phyloP scores from a whole-genome alignment of 495 filamentous ascomycete genomes.

The Daldinia concentrica region DNA sequence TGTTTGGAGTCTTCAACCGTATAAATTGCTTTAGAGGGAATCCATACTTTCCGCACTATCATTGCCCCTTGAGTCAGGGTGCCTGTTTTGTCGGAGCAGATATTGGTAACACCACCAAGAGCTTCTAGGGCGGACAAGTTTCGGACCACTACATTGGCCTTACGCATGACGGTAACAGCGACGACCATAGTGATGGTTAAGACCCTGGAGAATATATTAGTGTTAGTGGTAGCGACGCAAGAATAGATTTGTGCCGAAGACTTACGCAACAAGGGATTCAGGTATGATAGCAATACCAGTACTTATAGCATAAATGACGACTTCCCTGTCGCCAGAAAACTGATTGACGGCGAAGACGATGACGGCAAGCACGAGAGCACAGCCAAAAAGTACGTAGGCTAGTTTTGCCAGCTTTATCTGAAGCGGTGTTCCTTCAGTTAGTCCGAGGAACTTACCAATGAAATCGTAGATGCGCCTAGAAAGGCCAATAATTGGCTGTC shows the following conservation, averaged over 20 bases:
- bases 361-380: slow-evolving; percentile 77
- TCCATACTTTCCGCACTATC: slow-evolving; percentile 84
- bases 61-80: slow-evolving; percentile 81
- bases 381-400: slow-evolving; percentile 77
- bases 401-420: slow-evolving; percentile 83
- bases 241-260: slow-evolving; percentile 7
- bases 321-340: slow-evolving; percentile 74
- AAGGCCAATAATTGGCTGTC: slow-evolving; percentile 66
- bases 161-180: slow-evolving; percentile 79
- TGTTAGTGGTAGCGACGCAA: slow-evolving; percentile 3
- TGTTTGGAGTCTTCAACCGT: slow-evolving; percentile 67
- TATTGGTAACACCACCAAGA: slow-evolving; percentile 85
- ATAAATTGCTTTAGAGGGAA: slow-evolving; percentile 67
- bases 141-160: slow-evolving; percentile 80
- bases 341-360: slow-evolving; percentile 82
- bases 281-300: slow-evolving; percentile 76
- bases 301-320: slow-evolving; percentile 84
- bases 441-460: slow-evolving; percentile 73
- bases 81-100: slow-evolving; percentile 89
- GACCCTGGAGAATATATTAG: slow-evolving; percentile 50
- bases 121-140: slow-evolving; percentile 81
- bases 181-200: slow-evolving; percentile 80
- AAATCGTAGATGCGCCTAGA: slow-evolving; percentile 68
- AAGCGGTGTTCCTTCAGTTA: slow-evolving; percentile 81
- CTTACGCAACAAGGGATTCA: slow-evolving; percentile 71